Conservation (phyloP, 1,139 yeast species). For the Trichomonascaceae sp. region DNA sequence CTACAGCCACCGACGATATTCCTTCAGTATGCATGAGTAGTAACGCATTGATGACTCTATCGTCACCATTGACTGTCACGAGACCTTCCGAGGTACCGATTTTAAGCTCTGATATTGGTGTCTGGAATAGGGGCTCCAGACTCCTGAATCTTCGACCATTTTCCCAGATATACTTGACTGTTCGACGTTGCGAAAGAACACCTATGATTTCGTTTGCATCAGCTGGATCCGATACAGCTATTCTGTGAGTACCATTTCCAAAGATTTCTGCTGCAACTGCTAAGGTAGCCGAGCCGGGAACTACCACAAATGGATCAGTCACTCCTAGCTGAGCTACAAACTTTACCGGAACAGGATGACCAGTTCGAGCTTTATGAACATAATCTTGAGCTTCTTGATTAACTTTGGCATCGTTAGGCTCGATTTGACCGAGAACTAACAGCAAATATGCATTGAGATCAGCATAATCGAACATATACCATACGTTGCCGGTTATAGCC, state of each 20-base stretch:
- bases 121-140: conserved; percentile 65
- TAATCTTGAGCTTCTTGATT: conserved; percentile 23
- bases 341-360: conserved; percentile 59
- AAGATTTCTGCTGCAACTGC: conserved; percentile 73
- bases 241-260: conserved; percentile 89
- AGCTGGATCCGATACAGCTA: conserved; percentile 64
- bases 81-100: conserved; percentile 63
- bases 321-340: conserved; percentile 75
- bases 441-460: conserved; percentile 82
- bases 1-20: conserved; percentile 90
- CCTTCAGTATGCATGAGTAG: conserved; percentile 77
- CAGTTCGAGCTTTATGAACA: conserved; percentile 33
- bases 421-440: conserved; percentile 59
- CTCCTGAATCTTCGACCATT: conserved; percentile 80
- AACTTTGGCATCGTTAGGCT: conserved; percentile 28
- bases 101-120: conserved; percentile 57
- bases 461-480: conserved; percentile 74
- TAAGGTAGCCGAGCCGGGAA: conserved; percentile 62
- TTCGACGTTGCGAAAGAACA: conserved; percentile 80
- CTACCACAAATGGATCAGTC: conserved; percentile 77
- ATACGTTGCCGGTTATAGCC: conserved; percentile 22
- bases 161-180: conserved; percentile 81
- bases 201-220: conserved; percentile 44
- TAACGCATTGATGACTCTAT: conserved; percentile 78
- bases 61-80: conserved; percentile 78